Percentiles rank a stretch among this genome's conserved stretches.
phyloP scores from a whole-genome alignment of 2,329 filamentous ascomycete genomes.

The Phyllosticta capitalensis region DNA sequence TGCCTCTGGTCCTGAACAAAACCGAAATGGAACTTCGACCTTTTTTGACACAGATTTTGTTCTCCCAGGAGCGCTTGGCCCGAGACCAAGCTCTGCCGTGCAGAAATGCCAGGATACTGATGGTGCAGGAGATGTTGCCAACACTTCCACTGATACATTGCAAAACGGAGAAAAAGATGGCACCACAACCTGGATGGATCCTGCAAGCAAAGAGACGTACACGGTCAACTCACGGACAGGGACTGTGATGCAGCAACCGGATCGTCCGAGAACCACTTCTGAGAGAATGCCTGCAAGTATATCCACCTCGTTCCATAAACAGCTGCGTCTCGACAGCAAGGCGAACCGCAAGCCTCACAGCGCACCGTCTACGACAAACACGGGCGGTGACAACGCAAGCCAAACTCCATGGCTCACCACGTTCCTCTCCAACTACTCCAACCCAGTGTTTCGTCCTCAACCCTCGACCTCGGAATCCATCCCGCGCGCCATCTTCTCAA shows the following conservation, averaged over 20 bases:
- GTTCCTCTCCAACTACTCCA: conserved; percentile 59
- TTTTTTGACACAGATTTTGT: conserved; percentile 3
- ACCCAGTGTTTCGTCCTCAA: conserved; percentile 58
- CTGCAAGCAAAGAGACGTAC: conserved; percentile 43
- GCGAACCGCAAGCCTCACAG: conserved; percentile 3
- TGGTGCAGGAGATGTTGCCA: not conserved
- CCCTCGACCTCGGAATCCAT: conserved; percentile 31
- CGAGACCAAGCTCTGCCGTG: not conserved
- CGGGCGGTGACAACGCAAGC: not conserved
- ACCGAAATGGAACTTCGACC: not conserved
- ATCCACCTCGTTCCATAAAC: conserved; percentile 17
- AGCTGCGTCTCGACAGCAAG: conserved; percentile 22
- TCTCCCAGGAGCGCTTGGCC: conserved; percentile 1
- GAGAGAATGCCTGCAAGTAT: conserved; percentile 11
- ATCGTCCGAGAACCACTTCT: not conserved
- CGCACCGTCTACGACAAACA: not conserved
- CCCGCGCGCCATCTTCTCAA: conserved; percentile 73
- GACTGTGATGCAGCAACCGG: conserved; percentile 19
- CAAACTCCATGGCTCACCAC: conserved; percentile 49
- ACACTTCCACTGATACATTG: not conserved
- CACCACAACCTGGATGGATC: conserved; percentile 52
- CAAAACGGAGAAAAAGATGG: conserved; percentile 18
- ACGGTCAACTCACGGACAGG: conserved; percentile 50
- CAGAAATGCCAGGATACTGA: not conserved
- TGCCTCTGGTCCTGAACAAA: not conserved